A percentile compares a stretch with the other conserved stretches of the same genome.
phyloP scores from a whole-genome alignment of 352 stramenopile species.

The Pythium scleroteichum region DNA sequence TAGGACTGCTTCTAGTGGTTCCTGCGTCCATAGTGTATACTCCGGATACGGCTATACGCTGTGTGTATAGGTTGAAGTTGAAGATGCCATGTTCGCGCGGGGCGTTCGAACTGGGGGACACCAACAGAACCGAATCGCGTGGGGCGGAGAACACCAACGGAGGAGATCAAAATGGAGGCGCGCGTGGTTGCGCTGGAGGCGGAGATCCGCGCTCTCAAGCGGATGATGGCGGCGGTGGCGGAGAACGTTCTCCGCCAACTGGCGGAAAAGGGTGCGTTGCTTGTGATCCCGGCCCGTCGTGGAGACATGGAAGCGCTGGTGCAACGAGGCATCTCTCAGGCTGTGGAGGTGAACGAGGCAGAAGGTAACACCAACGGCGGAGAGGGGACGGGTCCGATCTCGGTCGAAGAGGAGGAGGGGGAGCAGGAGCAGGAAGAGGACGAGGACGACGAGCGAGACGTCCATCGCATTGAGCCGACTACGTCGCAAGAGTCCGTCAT shows the following conservation, averaged over 20 bases:
- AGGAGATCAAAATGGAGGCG: slow-evolving; percentile 11
- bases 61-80: slow-evolving; percentile 4
- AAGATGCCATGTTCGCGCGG: background rate
- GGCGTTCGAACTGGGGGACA: background rate
- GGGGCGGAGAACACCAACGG: background rate
- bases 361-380: background rate
- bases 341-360: background rate
- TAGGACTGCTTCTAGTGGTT: too few relatives aligned
- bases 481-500: slow-evolving; percentile 22
- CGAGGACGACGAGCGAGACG: background rate
- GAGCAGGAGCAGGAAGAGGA: background rate
- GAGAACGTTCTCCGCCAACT: slow-evolving; percentile 16
- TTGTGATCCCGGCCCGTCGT: slow-evolving; percentile 13
- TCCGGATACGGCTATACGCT: background rate
- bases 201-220: slow-evolving; percentile 18
- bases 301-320: slow-evolving; percentile 10
- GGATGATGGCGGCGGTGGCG: slow-evolving; percentile 7
- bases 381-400: background rate
- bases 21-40: background rate
- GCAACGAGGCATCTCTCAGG: background rate
- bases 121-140: slow-evolving; percentile 7
- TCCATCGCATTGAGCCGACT: slow-evolving; percentile 1
- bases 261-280: slow-evolving; percentile 10
- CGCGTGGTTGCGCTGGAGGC: slow-evolving; percentile 20
- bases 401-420: slow-evolving; percentile 6